phyloP scores from a whole-genome alignment of 495 filamentous ascomycete species.

The Trichoderma virens region DNA sequence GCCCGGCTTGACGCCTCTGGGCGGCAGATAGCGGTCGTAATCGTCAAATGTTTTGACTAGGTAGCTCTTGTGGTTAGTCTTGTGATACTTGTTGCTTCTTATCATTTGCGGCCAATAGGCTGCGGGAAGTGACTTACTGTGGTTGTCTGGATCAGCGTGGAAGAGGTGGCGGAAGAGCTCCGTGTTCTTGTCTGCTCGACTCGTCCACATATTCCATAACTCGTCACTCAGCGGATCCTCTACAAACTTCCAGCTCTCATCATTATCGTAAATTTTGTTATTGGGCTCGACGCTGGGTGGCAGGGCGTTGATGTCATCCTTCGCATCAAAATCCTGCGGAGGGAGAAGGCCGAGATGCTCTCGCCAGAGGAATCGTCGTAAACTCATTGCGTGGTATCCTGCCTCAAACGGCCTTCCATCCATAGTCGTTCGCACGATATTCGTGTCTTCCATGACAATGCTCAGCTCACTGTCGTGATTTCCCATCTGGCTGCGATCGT shows the following conservation, averaged over 20 bases:
- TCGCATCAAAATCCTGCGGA: slow-evolving; percentile 63
- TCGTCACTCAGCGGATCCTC: slow-evolving; percentile 72
- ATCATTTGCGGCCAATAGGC: not conserved
- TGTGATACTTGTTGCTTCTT: not conserved
- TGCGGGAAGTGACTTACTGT: slow-evolving; percentile 39
- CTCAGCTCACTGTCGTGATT: slow-evolving; percentile 87
- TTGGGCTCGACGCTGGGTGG: slow-evolving; percentile 62
- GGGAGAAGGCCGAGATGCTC: slow-evolving; percentile 84
- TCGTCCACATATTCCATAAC: slow-evolving; percentile 81
- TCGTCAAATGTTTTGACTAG: slow-evolving; percentile 78
- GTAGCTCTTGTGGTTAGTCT: slow-evolving; percentile 3
- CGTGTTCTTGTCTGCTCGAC: slow-evolving; percentile 69
- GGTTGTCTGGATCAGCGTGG: slow-evolving; percentile 85
- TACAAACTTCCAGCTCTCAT: slow-evolving; percentile 66
- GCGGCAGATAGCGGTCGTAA: slow-evolving; percentile 70
- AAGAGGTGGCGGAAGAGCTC: slow-evolving; percentile 81
- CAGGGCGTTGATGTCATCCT: slow-evolving; percentile 68
- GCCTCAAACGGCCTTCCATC: slow-evolving; percentile 68
- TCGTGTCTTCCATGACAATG: slow-evolving; percentile 83
- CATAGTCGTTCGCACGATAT: slow-evolving; percentile 67
- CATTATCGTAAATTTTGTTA: slow-evolving; percentile 57
- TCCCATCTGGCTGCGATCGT: slow-evolving; percentile 87
- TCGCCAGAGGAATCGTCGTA: slow-evolving; percentile 81
- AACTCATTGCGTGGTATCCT: slow-evolving; percentile 66
- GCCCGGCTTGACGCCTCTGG: slow-evolving; percentile 63